Evolutionary conservation across 192 early-diverging fungal genomes (phyloP), one percentile per base, ranked within the genome.

Genomic region (Entomortierella parvispora): DNA sequence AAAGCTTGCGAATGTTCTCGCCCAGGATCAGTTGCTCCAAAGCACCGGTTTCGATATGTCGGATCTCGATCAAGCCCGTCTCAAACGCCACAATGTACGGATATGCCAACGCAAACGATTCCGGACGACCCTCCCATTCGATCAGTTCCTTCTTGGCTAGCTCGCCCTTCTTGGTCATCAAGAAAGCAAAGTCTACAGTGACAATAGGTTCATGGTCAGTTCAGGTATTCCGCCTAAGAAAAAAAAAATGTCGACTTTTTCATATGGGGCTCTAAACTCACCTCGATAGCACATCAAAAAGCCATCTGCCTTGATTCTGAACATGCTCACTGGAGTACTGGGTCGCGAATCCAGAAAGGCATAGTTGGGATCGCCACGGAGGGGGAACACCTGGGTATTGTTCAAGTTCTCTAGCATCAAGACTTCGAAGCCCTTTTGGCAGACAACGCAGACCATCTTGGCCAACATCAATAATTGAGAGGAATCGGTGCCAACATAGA

Each of bases 61-160:
- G 88, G 33, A 99, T 81, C 79, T 99, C 97, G 72, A 99, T 93
- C 69, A 97, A 92, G 54, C 83, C 87, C 4, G 89, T 79, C 50
- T 97, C 94, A 74, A 95, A 97, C 0, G 96, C 95, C 65, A 97
- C 76, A 34, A 99, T 83, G 65, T 96, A 99, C 31, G 95, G 95
- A 48, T 92, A 86, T 33, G 87, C 70, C 37, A 91, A 87, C 29
- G 93, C 74, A 82, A 97, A 99, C 34, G 91, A 85, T 20, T 85
- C 89, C 17, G 97, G 97, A 3, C 83, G 68, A 5, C 97, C 97
- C 32, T 90, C 89, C 96, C 96, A 99, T 50, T 93, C 81, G 46
- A 99, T 92, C 58, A 93, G 76, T 84, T 77, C 89, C 89, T 69
- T 94, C 88, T 20, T 84, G 59, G 53, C 91, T 74, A 57, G 89